A percentile compares a stretch with the other conserved stretches of the same genome.
Evolutionary conservation across 2,329 filamentous ascomycete species (phyloP).

Genomic region (Purpureocillium takamizusanense): DNA sequence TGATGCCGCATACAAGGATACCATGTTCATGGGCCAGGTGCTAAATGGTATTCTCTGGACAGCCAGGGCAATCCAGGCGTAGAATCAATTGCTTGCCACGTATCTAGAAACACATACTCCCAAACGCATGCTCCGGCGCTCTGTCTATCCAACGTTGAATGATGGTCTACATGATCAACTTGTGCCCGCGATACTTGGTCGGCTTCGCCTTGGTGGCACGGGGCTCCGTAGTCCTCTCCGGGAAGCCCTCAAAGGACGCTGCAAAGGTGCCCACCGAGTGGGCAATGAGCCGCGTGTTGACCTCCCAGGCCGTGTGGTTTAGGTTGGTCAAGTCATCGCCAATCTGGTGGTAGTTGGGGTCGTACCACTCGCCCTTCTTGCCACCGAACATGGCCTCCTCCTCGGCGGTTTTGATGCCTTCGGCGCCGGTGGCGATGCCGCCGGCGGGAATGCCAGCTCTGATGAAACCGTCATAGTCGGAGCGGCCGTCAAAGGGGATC

Average conservation of each 20-base stretch:
- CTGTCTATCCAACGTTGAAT: too few species aligned
- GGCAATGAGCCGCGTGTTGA: constrained; percentile 59
- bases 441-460: constrained; percentile 63
- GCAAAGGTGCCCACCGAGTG: constrained; percentile 66
- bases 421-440: constrained; percentile 70
- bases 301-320: constrained; percentile 50
- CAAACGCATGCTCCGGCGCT: too few species aligned
- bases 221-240: constrained; percentile 34
- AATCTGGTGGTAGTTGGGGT: constrained; percentile 53
- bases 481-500: constrained; percentile 69
- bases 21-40: neutral
- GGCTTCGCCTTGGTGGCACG: constrained; percentile 18
- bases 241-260: constrained; percentile 55
- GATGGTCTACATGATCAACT: constrained; percentile 32
- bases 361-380: constrained; percentile 49
- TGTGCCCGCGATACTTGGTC: constrained; percentile 40
- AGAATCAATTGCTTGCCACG: too few species aligned
- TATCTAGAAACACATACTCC: too few species aligned
- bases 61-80: too few species aligned
- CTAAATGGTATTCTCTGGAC: too few species aligned
- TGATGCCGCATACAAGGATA: constrained; percentile 26
- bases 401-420: constrained; percentile 62
- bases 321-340: constrained; percentile 51
- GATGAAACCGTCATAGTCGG: constrained; percentile 73
- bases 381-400: constrained; percentile 65